A percentile compares a stretch with the other conserved stretches of the same genome.
phyloP scores from a whole-genome alignment of 2,329 filamentous ascomycete species.

The Phaeoacremonium minimum region DNA sequence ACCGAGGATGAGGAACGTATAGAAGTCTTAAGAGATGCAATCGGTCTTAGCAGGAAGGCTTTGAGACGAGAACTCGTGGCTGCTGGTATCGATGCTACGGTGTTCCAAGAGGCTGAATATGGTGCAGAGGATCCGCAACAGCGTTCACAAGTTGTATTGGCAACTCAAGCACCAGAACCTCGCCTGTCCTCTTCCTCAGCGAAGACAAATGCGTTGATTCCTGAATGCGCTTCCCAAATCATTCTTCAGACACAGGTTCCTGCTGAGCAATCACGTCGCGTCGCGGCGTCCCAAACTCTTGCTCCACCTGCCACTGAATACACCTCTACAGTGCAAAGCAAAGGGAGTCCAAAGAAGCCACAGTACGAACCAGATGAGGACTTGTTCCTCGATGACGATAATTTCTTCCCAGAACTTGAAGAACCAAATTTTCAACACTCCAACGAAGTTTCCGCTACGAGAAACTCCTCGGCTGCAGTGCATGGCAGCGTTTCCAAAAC shows the following conservation, averaged over 20 bases:
- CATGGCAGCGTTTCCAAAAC: too few relatives aligned
- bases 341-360: too few relatives aligned
- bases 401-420: conserved; percentile 8
- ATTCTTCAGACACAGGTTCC: conserved; percentile 47
- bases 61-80: conserved; percentile 35
- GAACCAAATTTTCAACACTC: background rate
- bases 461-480: conserved; percentile 9
- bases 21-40: conserved; percentile 39
- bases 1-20: conserved; percentile 45
- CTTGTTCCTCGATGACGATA: conserved; percentile 16
- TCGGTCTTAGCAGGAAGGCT: conserved; percentile 36
- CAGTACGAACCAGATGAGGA: conserved; percentile 11
- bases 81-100: conserved; percentile 39
- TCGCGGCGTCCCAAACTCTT: conserved; percentile 8
- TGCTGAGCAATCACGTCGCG: conserved; percentile 3
- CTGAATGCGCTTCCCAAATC: conserved; percentile 37
- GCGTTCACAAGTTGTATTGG: conserved; percentile 30
- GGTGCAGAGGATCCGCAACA: conserved; percentile 18
- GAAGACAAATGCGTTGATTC: conserved; percentile 22
- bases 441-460: conserved; percentile 8
- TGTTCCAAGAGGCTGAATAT: conserved; percentile 27
- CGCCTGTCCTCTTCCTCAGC: conserved; percentile 22
- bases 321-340: too few relatives aligned
- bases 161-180: conserved; percentile 34
- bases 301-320: too few relatives aligned